Base-by-base conservation (phyloP, 257 asterid genomes). In the Gentiana straminea region DNA sequence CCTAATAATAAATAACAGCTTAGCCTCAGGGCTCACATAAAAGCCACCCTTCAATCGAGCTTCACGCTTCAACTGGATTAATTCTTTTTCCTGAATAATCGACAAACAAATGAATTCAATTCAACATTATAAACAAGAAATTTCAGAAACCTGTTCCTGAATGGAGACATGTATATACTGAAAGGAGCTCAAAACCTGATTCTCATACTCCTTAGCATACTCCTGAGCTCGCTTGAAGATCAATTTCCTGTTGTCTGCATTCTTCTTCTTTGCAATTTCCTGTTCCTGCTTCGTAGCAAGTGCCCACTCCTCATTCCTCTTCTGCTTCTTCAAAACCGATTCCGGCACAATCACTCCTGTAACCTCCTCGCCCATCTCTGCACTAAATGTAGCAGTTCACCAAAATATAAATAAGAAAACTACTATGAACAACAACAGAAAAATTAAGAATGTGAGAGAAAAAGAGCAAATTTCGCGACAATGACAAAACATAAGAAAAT, bases 31-130 rank as follows among this genome's bases (percentile, higher is more conserved):
- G 36, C 68, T 75, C 15, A 85, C 94, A 68, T 85, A 85, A 62
- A 85, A 85, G 4, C 94, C 94, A 24, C 95, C 95, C 63, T 80
- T 85, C 89, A 85, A 67, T 63, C 95, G 72, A 0, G 95, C 95
- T 56, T 85, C 95, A 0, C 92, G 84, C 80, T 85, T 85, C 81
- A 85, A 65, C 4, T 51, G 75, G 56, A 78, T 67, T 65, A 82
- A 66, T 69, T 82, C 86, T 60, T 43, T 82, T 51, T 80, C 84
- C 93, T 82, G 46, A 1, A 64, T 1, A 52, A 15, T 0, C 54
- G 50, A 2, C 15, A 33, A 55, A 5, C 53, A 13, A 4, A 54
- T 50, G 8, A 13, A 8, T 36, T 4, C 24, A 11, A 6, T 9
- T 4, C 43, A 1, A 13, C 0, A 0, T 32, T 8, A 8, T 13